These are phyloP conservation scores for Phaeotremella skinneri DNA, from an alignment of 768 basidiomycete species.

Conservation along the genomic window DNA sequence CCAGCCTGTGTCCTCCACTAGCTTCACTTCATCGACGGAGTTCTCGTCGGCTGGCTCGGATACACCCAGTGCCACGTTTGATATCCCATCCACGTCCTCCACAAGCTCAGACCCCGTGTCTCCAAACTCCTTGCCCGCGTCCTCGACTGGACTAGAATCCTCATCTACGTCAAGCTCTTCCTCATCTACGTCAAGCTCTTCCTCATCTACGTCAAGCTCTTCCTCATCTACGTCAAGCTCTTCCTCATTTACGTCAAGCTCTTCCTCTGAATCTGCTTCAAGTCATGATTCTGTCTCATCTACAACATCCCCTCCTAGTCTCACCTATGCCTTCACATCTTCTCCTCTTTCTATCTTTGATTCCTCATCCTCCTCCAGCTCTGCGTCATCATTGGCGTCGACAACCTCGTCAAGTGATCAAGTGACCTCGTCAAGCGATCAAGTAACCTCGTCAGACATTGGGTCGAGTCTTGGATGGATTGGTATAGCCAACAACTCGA, in stretches of 20 bases:
- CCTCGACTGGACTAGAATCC: background rate
- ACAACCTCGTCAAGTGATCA: too few species aligned
- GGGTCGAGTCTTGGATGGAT: too few species aligned
- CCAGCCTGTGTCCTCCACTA: too few species aligned
- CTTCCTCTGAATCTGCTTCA: background rate
- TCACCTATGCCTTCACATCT: background rate
- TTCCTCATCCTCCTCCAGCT: slow-evolving; percentile 1
- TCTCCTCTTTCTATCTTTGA: background rate
- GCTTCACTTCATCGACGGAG: too few species aligned
- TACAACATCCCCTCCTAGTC: background rate
- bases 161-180: slow-evolving; percentile 3
- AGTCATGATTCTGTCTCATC: background rate
- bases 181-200: background rate
- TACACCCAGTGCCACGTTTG: too few species aligned
- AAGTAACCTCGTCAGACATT: too few species aligned
- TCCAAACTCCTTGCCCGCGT: too few species aligned
- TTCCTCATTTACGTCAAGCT: background rate
- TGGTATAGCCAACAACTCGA: too few species aligned
- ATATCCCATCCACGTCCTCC: background rate
- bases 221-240: background rate
- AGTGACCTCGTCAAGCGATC: too few species aligned
- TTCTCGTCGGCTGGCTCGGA: too few species aligned
- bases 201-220: background rate
- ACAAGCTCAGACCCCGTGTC: background rate
- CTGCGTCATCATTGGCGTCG: too few species aligned